A percentile compares a stretch with the other conserved stretches of the same genome.
phyloP scores from a whole-genome alignment of 345 rosid species.

The Reutealis trisperma region DNA sequence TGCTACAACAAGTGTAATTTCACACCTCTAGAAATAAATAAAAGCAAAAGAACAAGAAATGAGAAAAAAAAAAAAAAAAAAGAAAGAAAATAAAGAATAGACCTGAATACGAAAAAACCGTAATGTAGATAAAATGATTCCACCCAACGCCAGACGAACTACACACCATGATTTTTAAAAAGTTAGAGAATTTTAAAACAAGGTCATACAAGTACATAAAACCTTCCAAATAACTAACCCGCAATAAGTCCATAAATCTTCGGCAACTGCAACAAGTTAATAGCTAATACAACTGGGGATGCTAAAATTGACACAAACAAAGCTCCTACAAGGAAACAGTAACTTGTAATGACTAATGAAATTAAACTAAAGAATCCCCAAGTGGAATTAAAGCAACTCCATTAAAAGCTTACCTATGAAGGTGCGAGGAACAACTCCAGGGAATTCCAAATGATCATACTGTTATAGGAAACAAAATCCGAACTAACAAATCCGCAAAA shows the following conservation, averaged over 20 bases:
- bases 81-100: not conserved
- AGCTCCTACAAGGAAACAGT: conserved; percentile 53
- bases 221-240: conserved; percentile 43
- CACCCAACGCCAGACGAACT: conserved; percentile 87
- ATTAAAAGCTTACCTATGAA: conserved; percentile 57
- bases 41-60: not conserved
- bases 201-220: not conserved
- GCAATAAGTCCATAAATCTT: conserved; percentile 68
- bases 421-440: conserved; percentile 98
- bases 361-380: not conserved
- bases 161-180: conserved; percentile 17
- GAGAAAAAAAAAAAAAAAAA: not conserved
- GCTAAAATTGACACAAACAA: conserved; percentile 67
- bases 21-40: not conserved
- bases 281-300: conserved; percentile 52
- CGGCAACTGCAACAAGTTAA: conserved; percentile 64
- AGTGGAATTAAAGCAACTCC: not conserved
- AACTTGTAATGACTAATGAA: not conserved
- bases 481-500: not conserved
- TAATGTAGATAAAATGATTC: conserved; percentile 65
- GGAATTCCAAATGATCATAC: conserved; percentile 97
- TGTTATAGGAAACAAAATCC: conserved; percentile 25
- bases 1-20: conserved; percentile 39
- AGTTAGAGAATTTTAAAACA: not conserved
- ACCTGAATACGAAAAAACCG: conserved; percentile 91